Percentiles rank a stretch among this genome's conserved stretches.
phyloP scores from a whole-genome alignment of 148 eudicot genomes.

The Camellia japonica region DNA sequence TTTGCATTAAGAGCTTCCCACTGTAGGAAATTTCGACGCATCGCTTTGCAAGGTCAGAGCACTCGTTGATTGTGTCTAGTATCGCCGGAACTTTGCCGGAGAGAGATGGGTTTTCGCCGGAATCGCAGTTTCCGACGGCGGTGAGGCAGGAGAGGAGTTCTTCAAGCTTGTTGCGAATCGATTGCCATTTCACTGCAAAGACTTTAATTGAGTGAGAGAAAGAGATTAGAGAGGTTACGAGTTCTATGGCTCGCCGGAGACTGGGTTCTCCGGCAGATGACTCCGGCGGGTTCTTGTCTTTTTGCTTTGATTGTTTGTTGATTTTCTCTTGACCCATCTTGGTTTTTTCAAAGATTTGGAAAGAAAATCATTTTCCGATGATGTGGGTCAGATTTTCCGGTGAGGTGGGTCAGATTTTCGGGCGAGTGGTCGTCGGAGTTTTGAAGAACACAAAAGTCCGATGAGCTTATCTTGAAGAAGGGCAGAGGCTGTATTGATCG shows the following conservation, averaged over 20 bases:
- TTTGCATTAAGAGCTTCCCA: conserved; percentile 88
- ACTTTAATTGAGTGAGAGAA: conserved; percentile 56
- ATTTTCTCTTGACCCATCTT: conserved; percentile 37
- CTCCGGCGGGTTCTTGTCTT: conserved; percentile 12
- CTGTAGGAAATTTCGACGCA: conserved; percentile 50
- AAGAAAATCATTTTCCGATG: conserved; percentile 19
- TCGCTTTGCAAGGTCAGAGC: conserved; percentile 35
- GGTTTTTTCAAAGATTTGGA: background rate
- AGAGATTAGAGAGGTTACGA: conserved; percentile 39
- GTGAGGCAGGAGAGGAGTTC: conserved; percentile 55
- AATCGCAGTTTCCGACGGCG: conserved; percentile 33
- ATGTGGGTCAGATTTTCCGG: conserved; percentile 12
- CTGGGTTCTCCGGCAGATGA: conserved; percentile 23
- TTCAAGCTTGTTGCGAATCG: conserved; percentile 55
- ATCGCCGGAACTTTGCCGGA: conserved; percentile 32
- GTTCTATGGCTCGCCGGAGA: conserved; percentile 36
- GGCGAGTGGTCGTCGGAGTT: conserved; percentile 8
- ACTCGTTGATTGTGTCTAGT: conserved; percentile 27
- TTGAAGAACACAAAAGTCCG: background rate
- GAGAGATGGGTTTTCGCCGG: conserved; percentile 25
- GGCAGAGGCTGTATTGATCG: background rate
- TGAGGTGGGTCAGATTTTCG: conserved; percentile 9
- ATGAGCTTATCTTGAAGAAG: background rate
- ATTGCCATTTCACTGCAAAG: conserved; percentile 65
- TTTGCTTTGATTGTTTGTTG: background rate